Base-by-base conservation (phyloP, 2,329 filamentous ascomycete species). In the Trichoderma citrinoviride region DNA sequence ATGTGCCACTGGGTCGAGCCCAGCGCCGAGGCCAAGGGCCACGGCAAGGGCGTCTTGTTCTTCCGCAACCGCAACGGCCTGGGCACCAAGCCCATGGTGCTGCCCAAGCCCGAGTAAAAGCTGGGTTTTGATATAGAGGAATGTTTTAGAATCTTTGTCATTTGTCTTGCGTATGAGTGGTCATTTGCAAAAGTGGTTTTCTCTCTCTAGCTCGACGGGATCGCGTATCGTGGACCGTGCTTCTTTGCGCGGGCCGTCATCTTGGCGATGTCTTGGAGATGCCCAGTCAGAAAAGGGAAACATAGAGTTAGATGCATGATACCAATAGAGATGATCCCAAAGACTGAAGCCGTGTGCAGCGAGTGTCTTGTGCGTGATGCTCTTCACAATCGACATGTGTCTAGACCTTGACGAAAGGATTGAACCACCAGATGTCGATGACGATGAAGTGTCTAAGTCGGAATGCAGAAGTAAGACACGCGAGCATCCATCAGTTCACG, bases 1-100 rank as follows among this genome's bases (percentile, higher is more conserved):
- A 87, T 85, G 87, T 99, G 95, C 86, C 93, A 98, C 79, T 99
- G 93, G 92, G 93, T 99, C 68, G 95, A 99, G 87, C 92, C 93
- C 64, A 93, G 87, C 74, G 90, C 87, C 72, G 92, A 87, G 61
- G 91, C 93, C 57, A 79, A 87, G 75, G 94, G 92, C 40, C 89
- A 93, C 72, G 89, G 88, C 76, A 90, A 92, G 82, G 88, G 90
- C 67, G 89, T 99, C 33, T 79, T 96, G 63, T 97, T 99, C 86
- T 99, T 91, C 90, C 88, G 94, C 75, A 99, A 99, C 85, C 85
- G 85, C 72, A 99, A 98, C 80, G 91, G 92, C 21, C 81, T 96
- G 25, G 95, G 95, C 70, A 80, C 87, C 37, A 75, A 75, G 69
- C 78, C 78, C 37, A 70, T 71, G 23, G 66, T 68, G 17, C 65